Evolutionary conservation across 352 stramenopile species (phyloP), one percentile per base, ranked within the genome.

Genomic region (Pythium brassicae): DNA sequence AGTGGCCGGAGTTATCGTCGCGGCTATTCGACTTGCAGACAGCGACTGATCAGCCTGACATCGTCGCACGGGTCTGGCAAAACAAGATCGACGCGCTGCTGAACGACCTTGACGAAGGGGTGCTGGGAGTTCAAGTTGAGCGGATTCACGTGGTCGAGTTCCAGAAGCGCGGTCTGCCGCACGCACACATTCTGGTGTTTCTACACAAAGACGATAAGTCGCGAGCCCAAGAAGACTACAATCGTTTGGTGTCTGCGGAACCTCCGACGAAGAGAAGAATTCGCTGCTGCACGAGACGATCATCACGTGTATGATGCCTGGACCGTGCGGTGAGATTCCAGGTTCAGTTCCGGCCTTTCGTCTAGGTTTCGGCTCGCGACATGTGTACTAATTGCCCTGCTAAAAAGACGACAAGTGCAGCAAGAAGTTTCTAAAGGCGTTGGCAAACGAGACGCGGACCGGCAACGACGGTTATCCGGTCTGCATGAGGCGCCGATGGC

Each of bases 161-260:
- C 29, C 63, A 86, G 53, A 81, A 86, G 47, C 60, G 72, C 5
- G 78, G 66, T 1, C 53, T 78, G 15, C 65, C 69, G 12, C 75
- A 89, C 37, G 65, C 62, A 1, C 78, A 86, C 51, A 71, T 81
- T 15, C 29, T 86, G 2, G 12, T 75, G 10, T 78, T 82, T 43
- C 53, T 88, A 19, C 35, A 65, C 11, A 61, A 68, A 4, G 64
- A 71, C 15, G 27, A 54, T 34, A 74, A 66, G 25, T 53, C 60
- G 4, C 25, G n/a, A 1, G 66, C 22, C 6, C 5, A 3, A 0
- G 46, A 11, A 15, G n/a, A n/a, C n/a, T n/a, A n/a, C n/a, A n/a
- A n/a, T n/a, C n/a, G n/a, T n/a, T n/a, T n/a, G n/a, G n/a, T n/a
- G n/a, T n/a, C n/a, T n/a, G n/a, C n/a, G n/a, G n/a, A n/a, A n/a